phyloP scores from a whole-genome alignment of 768 basidiomycete genomes.

The Panellus pusillus region DNA sequence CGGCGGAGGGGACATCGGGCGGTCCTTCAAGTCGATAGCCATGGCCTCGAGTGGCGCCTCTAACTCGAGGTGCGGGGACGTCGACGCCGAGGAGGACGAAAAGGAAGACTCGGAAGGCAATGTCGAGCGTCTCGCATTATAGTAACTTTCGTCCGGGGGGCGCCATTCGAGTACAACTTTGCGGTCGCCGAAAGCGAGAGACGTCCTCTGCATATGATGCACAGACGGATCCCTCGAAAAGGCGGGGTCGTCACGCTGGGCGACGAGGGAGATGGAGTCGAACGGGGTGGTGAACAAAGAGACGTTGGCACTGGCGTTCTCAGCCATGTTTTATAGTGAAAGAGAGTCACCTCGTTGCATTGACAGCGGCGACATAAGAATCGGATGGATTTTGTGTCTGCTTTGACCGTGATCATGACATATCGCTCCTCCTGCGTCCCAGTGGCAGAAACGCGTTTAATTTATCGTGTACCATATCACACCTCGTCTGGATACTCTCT shows the following conservation, averaged over 20 bases:
- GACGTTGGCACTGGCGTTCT: no score
- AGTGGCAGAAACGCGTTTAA: no score
- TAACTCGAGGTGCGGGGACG: neutral
- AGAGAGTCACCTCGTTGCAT: neutral
- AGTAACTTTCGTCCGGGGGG: neutral
- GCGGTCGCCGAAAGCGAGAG: no score
- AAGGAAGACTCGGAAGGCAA: conserved; percentile 6
- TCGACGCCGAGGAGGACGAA: neutral
- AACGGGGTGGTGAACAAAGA: conserved; percentile 3
- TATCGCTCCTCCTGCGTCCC: no score
- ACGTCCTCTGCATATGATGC: neutral
- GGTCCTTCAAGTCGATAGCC: neutral
- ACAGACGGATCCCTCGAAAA: conserved; percentile 13
- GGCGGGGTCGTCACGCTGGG: conserved; percentile 10
- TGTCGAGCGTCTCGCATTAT: conserved; percentile 5
- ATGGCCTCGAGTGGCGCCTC: neutral
- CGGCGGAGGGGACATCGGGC: conserved; percentile 18
- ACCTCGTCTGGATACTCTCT: no score
- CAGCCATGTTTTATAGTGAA: no score
- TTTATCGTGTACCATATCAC: no score
- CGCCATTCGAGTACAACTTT: no score
- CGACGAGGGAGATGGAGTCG: conserved; percentile 11
- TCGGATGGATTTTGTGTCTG: no score
- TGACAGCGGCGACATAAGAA: no score
- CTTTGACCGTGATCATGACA: no score